Conservation (phyloP, 2,329 filamentous ascomycete species). For the Metarhizium guizhouense region DNA sequence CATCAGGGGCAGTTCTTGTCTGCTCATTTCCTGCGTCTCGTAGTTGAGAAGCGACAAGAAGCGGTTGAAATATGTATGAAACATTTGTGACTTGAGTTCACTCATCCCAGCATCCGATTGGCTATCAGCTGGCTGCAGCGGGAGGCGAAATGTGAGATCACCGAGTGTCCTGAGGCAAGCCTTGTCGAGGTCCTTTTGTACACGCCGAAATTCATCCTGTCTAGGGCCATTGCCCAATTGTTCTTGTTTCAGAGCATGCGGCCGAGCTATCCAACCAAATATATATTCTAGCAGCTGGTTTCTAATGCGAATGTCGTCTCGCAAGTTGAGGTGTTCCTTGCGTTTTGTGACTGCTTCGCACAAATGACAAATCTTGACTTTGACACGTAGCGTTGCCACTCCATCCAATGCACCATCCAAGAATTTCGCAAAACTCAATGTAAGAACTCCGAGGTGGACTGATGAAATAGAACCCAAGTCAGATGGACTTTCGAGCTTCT, state of each 20-base stretch:
- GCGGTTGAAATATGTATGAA: constrained; percentile 62
- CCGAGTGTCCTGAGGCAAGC: constrained; percentile 58
- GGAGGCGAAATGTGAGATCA: constrained; percentile 56
- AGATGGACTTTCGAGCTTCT: constrained; percentile 53
- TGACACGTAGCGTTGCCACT: constrained; percentile 49
- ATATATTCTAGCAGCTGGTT: constrained; percentile 61
- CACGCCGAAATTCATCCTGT: constrained; percentile 45
- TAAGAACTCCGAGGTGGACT: constrained; percentile 53
- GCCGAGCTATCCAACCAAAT: constrained; percentile 59
- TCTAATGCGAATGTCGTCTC: constrained; percentile 59
- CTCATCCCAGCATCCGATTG: constrained; percentile 58
- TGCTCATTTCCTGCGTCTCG: constrained; percentile 35
- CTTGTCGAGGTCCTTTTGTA: constrained; percentile 57
- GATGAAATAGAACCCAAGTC: constrained; percentile 54
- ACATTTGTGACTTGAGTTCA: constrained; percentile 62
- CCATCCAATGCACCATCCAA: constrained; percentile 50
- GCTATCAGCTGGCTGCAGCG: constrained; percentile 55
- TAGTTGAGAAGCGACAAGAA: constrained; percentile 58
- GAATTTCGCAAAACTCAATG: constrained; percentile 59
- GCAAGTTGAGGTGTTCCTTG: constrained; percentile 59
- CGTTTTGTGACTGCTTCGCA: constrained; percentile 56
- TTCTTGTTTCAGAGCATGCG: constrained; percentile 36
- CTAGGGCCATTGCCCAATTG: constrained; percentile 36
- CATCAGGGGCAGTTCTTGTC: constrained; percentile 19
- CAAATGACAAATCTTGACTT: constrained; percentile 60